A percentile compares a stretch with the other conserved stretches of the same genome.
These are phyloP conservation scores for Hippophae tibetana DNA, from an alignment of 306 rosid genomes.

Conservation along the genomic window DNA sequence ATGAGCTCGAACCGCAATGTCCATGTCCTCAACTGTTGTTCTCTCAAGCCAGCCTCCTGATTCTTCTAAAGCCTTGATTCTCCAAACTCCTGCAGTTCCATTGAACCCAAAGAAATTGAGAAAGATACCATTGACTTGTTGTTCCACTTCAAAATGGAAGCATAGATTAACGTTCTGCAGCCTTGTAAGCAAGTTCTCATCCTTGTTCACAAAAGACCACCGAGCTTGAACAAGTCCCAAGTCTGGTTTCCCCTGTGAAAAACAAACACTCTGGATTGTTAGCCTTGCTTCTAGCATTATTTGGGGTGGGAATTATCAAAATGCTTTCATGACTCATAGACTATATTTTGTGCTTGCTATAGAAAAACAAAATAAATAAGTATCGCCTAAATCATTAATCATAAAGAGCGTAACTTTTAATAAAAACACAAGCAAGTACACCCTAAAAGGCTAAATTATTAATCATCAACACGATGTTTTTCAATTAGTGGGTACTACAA, in stretches of 20 bases:
- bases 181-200: slow-evolving; percentile 86
- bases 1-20: slow-evolving; percentile 92
- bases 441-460: neutral
- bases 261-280: slow-evolving; percentile 7
- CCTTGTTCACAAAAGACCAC: slow-evolving; percentile 92
- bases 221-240: slow-evolving; percentile 93
- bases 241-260: slow-evolving; percentile 74
- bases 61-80: slow-evolving; percentile 84
- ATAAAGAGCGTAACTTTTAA: no score
- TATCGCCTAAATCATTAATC: no score
- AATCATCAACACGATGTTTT: neutral
- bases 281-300: neutral
- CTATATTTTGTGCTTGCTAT: no score
- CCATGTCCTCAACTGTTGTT: slow-evolving; percentile 98
- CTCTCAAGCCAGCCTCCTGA: slow-evolving; percentile 98
- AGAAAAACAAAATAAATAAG: no score
- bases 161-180: slow-evolving; percentile 91
- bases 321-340: no score
- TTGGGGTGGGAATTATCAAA: no score
- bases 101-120: slow-evolving; percentile 95
- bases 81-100: slow-evolving; percentile 98
- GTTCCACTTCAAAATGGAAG: slow-evolving; percentile 99
- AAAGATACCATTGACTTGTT: slow-evolving; percentile 89
- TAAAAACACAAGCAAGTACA: neutral
- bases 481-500: neutral